These are phyloP conservation scores for Cercospora beticola DNA, from an alignment of 2,329 filamentous ascomycete species.

Conservation along the genomic window DNA sequence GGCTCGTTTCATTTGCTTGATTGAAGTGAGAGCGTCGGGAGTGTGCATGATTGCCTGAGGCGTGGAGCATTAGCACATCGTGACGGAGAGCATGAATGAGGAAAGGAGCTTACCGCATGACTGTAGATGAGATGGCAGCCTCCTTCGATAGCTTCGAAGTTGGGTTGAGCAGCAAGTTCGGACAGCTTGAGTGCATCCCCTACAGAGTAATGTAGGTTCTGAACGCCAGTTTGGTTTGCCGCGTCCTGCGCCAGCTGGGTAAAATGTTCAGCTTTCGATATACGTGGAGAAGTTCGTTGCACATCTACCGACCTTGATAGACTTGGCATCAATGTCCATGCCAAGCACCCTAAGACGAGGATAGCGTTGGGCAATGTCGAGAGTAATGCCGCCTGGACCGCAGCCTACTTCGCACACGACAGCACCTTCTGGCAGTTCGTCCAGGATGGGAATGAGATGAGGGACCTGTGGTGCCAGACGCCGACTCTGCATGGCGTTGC, in stretches of 20 bases:
- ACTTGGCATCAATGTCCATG: slow-evolving; percentile 18
- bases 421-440: slow-evolving; percentile 8
- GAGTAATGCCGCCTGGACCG: slow-evolving; percentile 19
- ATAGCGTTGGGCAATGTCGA: slow-evolving; percentile 18
- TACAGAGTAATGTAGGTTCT: slow-evolving; percentile 11
- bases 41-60: slow-evolving; percentile 19
- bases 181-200: slow-evolving; percentile 17
- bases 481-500: slow-evolving; percentile 16
- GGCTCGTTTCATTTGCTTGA: slow-evolving; percentile 8
- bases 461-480: slow-evolving; percentile 5
- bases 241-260: slow-evolving; percentile 13
- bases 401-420: slow-evolving; percentile 19
- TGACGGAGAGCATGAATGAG: background rate
- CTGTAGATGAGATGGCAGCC: slow-evolving; percentile 17
- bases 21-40: slow-evolving; percentile 2
- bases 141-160: slow-evolving; percentile 7
- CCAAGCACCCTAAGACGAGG: slow-evolving; percentile 16
- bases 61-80: background rate
- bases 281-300: background rate
- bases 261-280: background rate
- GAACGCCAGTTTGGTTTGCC: background rate
- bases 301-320: slow-evolving; percentile 14
- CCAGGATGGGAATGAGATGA: slow-evolving; percentile 16
- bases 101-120: slow-evolving; percentile 9
- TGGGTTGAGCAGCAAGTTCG: background rate